phyloP scores from a whole-genome alignment of 495 filamentous ascomycete species.

The Talaromyces proteolyticus region DNA sequence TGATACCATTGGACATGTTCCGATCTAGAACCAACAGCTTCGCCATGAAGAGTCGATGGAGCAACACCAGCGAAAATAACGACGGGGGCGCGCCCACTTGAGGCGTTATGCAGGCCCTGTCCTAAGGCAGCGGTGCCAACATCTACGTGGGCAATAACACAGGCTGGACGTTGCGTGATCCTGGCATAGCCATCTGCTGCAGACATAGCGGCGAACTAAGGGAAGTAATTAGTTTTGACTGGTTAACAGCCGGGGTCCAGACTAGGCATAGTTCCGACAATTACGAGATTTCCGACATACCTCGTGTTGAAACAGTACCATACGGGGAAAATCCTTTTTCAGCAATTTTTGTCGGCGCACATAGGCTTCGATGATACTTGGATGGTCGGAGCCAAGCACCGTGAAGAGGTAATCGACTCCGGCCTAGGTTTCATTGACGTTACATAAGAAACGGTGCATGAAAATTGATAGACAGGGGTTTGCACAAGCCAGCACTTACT shows the following conservation, averaged over 20 bases:
- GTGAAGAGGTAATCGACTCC: conserved; percentile 17
- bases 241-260: too few relatives aligned
- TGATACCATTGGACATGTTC: conserved; percentile 23
- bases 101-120: conserved; percentile 21
- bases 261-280: not conserved
- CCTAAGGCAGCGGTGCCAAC: conserved; percentile 21
- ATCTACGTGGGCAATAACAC: conserved; percentile 23
- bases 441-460: not conserved
- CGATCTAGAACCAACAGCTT: conserved; percentile 17
- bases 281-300: conserved; percentile 6
- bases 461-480: not conserved
- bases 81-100: conserved; percentile 18
- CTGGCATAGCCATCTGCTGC: conserved; percentile 20
- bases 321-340: conserved; percentile 15
- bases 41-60: conserved; percentile 15
- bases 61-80: conserved; percentile 21
- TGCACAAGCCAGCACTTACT: conserved; percentile 1
- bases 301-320: conserved; percentile 24
- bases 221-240: not conserved
- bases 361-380: conserved; percentile 20
- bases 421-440: conserved; percentile 8
- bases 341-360: conserved; percentile 14
- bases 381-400: conserved; percentile 17
- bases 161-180: conserved; percentile 14
- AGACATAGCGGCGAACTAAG: conserved; percentile 21